Evolutionary conservation across 1,284 basidiomycete species (phyloP).

Genomic region (Mycosarcoma mackinlayi): DNA sequence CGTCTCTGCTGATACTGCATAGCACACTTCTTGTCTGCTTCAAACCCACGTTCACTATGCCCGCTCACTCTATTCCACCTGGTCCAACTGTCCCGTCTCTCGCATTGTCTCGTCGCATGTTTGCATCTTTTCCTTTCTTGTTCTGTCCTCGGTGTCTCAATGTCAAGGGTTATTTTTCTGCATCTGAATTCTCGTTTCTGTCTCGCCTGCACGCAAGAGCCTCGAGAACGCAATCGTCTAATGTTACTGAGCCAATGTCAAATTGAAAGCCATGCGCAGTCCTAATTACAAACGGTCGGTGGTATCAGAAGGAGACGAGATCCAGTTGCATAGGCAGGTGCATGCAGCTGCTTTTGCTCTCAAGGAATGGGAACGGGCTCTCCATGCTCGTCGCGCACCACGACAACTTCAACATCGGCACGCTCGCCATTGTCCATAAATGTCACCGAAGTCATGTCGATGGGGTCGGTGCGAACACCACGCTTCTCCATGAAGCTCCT

Average conservation of each 20-base stretch:
- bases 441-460: conserved; percentile 84
- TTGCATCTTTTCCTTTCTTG: background rate
- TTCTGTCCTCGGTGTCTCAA: background rate
- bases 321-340: background rate
- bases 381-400: conserved; percentile 67
- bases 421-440: conserved; percentile 95
- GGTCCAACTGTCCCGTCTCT: background rate
- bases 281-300: conserved; percentile 32
- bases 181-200: too few species aligned
- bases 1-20: too few species aligned
- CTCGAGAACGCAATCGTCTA: too few species aligned
- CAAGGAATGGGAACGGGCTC: conserved; percentile 66
- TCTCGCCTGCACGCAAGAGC: too few species aligned
- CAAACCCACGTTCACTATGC: too few species aligned
- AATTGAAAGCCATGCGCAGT: conserved; percentile 10
- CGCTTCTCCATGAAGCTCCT: conserved; percentile 92
- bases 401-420: conserved; percentile 67
- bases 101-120: background rate
- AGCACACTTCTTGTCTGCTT: too few species aligned
- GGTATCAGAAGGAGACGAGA: conserved; percentile 20
- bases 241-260: too few species aligned
- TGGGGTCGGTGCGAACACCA: conserved; percentile 74
- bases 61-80: too few species aligned
- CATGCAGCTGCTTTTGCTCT: background rate
- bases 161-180: conserved; percentile 1